Conservation (phyloP, 1,284 basidiomycete genomes). For the Takashimella tepidaria region DNA sequence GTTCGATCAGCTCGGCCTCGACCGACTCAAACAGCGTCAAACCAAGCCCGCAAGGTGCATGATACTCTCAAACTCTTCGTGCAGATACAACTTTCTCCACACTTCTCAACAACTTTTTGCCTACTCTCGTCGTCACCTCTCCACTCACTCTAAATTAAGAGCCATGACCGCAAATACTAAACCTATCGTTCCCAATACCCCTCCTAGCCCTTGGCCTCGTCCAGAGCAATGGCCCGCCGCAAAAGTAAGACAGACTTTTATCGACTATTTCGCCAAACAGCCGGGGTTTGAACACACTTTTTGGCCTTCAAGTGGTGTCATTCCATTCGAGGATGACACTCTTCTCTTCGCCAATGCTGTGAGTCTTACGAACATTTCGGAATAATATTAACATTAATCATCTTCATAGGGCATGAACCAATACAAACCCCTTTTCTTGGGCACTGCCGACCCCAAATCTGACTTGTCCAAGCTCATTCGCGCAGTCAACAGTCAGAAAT, state of each 20-base stretch:
- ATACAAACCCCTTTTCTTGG: conserved; percentile 96
- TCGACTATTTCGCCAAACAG: conserved; percentile 69
- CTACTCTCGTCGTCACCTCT: background rate
- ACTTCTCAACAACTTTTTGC: background rate
- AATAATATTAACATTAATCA: background rate
- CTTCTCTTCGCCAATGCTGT: conserved; percentile 92
- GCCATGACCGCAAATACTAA: conserved; percentile 18
- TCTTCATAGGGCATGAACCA: conserved; percentile 76
- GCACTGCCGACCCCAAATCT: conserved; percentile 89
- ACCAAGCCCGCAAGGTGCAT: conserved; percentile 14
- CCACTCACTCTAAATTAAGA: background rate
- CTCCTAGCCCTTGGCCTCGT: conserved; percentile 42
- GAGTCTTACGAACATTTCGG: conserved; percentile 30
- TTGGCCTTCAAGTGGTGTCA: conserved; percentile 87
- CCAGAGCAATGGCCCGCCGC: conserved; percentile 60
- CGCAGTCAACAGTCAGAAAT: conserved; percentile 94
- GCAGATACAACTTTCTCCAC: conserved; percentile 3
- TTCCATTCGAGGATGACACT: conserved; percentile 96
- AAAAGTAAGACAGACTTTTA: conserved; percentile 67
- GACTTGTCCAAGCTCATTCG: conserved; percentile 81
- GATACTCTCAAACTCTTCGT: conserved; percentile 14
- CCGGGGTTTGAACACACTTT: conserved; percentile 69
- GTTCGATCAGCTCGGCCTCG: background rate
- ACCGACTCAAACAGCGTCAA: background rate
- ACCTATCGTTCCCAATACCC: conserved; percentile 34